Evolutionary conservation across 1,284 basidiomycete species (phyloP).

Genomic region (Taiwanofungus camphoratus): DNA sequence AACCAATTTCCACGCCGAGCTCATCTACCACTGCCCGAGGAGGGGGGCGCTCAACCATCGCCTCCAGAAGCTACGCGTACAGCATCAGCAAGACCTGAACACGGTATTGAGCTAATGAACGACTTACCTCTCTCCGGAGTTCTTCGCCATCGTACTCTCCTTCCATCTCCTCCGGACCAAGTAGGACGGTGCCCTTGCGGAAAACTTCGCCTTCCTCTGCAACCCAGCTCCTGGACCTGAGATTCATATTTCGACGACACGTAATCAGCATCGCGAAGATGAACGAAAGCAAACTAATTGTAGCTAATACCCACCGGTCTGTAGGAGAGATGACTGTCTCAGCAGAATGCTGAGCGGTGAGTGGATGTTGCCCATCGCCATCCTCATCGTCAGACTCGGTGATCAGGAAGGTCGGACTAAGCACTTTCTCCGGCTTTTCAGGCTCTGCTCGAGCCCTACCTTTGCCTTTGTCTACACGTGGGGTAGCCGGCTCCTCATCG

Average conservation of each 20-base stretch:
- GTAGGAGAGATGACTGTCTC: conserved; percentile 43
- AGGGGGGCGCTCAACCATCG: conserved; percentile 56
- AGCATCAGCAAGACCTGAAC: not conserved
- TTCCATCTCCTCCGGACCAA: conserved; percentile 83
- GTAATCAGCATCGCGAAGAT: not conserved
- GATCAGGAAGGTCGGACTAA: conserved; percentile 67
- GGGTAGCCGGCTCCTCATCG: conserved; percentile 45
- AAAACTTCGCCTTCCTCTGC: conserved; percentile 92
- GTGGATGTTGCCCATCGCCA: conserved; percentile 43
- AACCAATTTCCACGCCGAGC: conserved; percentile 31
- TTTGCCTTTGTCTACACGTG: conserved; percentile 71
- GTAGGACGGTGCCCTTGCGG: conserved; percentile 74
- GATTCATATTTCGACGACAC: not conserved
- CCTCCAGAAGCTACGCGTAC: conserved; percentile 45
- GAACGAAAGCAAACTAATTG: not conserved
- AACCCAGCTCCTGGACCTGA: conserved; percentile 71
- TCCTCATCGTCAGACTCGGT: conserved; percentile 54
- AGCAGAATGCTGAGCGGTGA: conserved; percentile 29
- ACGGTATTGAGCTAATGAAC: not conserved
- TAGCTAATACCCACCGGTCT: conserved; percentile 43
- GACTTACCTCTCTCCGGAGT: conserved; percentile 71
- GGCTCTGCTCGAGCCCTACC: conserved; percentile 62
- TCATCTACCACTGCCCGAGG: conserved; percentile 54
- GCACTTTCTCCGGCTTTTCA: conserved; percentile 58
- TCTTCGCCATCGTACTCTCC: conserved; percentile 81